Evolutionary conservation across 306 rosid species (phyloP), one percentile per base, ranked within the genome.

Genomic region (Styphnolobium japonicum): DNA sequence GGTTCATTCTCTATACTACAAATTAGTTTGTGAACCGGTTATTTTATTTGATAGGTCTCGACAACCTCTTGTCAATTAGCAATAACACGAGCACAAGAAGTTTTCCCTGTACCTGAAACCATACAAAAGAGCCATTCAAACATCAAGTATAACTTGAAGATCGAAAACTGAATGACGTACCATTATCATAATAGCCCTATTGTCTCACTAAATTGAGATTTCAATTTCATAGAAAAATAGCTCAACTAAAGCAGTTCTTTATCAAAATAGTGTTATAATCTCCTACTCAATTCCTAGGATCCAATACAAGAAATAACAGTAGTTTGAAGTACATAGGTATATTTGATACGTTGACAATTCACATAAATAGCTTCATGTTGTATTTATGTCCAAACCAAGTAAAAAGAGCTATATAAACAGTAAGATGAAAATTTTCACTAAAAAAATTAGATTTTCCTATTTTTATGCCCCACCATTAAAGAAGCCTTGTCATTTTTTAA

Each of bases 51-150:
- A n/a, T n/a, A n/a, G n/a, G n/a, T n/a, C n/a, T n/a, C n/a, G n/a
- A n/a, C n/a, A n/a, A 94, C 98, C 73, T 91, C 92, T 82, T 94
- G 97, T n/a, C n/a, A n/a, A 79, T 83, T 89, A 77, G 98, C 97
- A 84, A 94, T 92, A 58, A 92, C 97, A 78, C 97, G 97, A 73
- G 98, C 98, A 87, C 86, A 90, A 29, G 98, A 92, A 62, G 98
- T 94, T 82, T 94, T 94, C 64, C 98, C 98, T 14, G 97, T 94
- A 78, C 98, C 98, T 94, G 91, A 87, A 84, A 85, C 76, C 78
- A 78, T 25, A 53, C 64, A 80, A 82, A 58, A 80, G 73, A 73
- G 68, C 43, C 68, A 42, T 29, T 66, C 62, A 64, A 60, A 70
- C 40, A 77, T 58, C 62, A 64, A 6, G 27, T 16, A 65, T 25